Percentiles rank a stretch among this genome's conserved stretches.
Evolutionary conservation across 2,329 filamentous ascomycete genomes (phyloP).

Genomic region (Verticillium alfalfae): DNA sequence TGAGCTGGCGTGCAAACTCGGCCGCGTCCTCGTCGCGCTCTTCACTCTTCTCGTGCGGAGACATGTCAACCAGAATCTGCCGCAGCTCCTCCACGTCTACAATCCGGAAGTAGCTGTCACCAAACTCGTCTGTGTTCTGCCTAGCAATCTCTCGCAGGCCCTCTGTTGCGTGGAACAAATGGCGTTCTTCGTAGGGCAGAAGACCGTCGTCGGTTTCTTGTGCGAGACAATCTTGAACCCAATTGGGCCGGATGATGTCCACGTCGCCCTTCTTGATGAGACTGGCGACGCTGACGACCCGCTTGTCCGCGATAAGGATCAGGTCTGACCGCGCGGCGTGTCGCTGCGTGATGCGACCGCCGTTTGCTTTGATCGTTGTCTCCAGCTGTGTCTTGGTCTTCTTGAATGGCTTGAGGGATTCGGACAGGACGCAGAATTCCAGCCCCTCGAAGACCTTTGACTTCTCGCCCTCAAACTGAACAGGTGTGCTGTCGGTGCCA

Average conservation of each 20-base stretch:
- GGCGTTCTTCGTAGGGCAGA: conserved; percentile 54
- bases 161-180: conserved; percentile 67
- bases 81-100: conserved; percentile 58
- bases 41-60: conserved; percentile 34
- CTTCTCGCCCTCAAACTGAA: conserved; percentile 47
- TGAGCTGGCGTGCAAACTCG: conserved; percentile 48
- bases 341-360: conserved; percentile 73
- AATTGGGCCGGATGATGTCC: conserved; percentile 72
- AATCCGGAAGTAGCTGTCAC: conserved; percentile 79
- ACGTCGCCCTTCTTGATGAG: conserved; percentile 66
- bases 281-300: conserved; percentile 74
- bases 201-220: conserved; percentile 53
- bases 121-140: conserved; percentile 66
- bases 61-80: conserved; percentile 43
- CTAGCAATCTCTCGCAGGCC: conserved; percentile 48
- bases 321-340: conserved; percentile 57
- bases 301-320: conserved; percentile 75
- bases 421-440: conserved; percentile 79
- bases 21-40: conserved; percentile 31
- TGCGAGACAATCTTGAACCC: conserved; percentile 78
- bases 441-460: conserved; percentile 68
- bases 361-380: conserved; percentile 73
- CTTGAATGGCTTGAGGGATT: conserved; percentile 63
- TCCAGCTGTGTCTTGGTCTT: conserved; percentile 77
- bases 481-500: conserved; percentile 52